phyloP scores from a whole-genome alignment of 371 early-diverging fungal species.

The Batrachochytrium dendrobatidis region DNA sequence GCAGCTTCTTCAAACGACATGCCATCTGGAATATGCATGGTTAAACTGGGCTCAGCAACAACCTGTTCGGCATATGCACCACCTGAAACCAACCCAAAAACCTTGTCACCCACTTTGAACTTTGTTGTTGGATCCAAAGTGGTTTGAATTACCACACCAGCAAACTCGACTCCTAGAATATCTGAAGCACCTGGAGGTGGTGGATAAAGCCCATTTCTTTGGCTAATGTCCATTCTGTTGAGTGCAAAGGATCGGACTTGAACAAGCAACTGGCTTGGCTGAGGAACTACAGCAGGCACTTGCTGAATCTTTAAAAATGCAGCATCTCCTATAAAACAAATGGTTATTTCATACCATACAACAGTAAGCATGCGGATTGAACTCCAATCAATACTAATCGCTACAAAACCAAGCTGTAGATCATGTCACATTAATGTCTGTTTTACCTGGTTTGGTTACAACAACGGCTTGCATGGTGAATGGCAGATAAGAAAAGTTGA shows the following conservation, averaged over 20 bases:
- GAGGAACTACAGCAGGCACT: conserved; percentile 45
- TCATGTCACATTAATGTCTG: not conserved
- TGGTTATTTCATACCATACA: not conserved
- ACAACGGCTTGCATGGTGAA: conserved; percentile 39
- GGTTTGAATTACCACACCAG: conserved; percentile 54
- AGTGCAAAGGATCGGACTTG: conserved; percentile 48
- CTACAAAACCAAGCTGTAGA: not conserved
- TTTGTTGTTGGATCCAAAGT: conserved; percentile 31
- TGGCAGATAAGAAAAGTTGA: not conserved
- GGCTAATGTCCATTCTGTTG: conserved; percentile 71
- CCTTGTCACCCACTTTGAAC: conserved; percentile 48
- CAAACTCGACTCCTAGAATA: conserved; percentile 69
- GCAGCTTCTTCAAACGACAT: conserved; percentile 59
- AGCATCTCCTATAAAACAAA: conserved; percentile 38
- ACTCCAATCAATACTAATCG: too few relatives aligned
- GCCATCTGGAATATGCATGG: conserved; percentile 52
- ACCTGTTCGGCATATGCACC: conserved; percentile 70
- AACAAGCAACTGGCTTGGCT: conserved; percentile 54
- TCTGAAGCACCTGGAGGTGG: conserved; percentile 54
- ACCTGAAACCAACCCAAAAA: conserved; percentile 64
- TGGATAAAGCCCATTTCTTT: conserved; percentile 66
- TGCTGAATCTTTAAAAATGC: conserved; percentile 49
- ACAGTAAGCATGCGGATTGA: not conserved
- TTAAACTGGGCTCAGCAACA: conserved; percentile 49
- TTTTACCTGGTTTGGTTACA: conserved; percentile 29